A percentile compares a stretch with the other conserved stretches of the same genome.
phyloP scores from a whole-genome alignment of 2,329 filamentous ascomycete species.

The Catunica adiposa region DNA sequence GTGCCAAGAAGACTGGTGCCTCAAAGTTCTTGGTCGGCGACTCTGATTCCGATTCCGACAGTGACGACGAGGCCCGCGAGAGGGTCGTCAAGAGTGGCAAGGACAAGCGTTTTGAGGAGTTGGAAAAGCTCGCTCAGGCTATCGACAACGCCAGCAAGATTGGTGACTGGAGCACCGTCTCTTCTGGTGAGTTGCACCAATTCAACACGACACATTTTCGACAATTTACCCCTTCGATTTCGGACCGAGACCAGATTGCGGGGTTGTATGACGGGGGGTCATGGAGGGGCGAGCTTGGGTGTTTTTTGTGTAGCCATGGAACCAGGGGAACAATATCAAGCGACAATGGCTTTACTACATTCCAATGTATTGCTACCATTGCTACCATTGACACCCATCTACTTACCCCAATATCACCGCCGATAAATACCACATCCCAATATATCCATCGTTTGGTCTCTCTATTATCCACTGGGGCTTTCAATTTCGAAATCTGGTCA shows the following conservation, averaged over 20 bases:
- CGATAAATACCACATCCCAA: neutral
- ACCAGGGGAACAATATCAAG: constrained; percentile 5
- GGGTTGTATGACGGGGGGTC: neutral
- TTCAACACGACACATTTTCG: constrained; percentile 1
- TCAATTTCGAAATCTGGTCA: neutral
- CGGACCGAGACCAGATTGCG: neutral
- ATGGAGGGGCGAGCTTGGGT: neutral
- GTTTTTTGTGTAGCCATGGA: constrained; percentile 2
- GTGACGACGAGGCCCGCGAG: constrained; percentile 70
- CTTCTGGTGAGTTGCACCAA: constrained; percentile 46
- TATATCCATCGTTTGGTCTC: neutral
- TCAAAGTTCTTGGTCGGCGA: constrained; percentile 69
- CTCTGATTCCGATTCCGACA: constrained; percentile 55
- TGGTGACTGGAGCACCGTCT: constrained; percentile 89
- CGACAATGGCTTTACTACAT: neutral
- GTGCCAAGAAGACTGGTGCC: constrained; percentile 52
- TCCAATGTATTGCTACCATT: neutral
- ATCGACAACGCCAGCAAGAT: constrained; percentile 98
- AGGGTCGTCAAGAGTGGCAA: constrained; percentile 85
- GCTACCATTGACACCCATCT: too few relatives aligned
- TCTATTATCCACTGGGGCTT: neutral
- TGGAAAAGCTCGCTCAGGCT: constrained; percentile 72
- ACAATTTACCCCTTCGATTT: neutral
- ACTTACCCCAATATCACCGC: too few relatives aligned
- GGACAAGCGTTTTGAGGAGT: constrained; percentile 88